phyloP scores from a whole-genome alignment of 441 rosid genomes.

The Pelargonium australe region DNA sequence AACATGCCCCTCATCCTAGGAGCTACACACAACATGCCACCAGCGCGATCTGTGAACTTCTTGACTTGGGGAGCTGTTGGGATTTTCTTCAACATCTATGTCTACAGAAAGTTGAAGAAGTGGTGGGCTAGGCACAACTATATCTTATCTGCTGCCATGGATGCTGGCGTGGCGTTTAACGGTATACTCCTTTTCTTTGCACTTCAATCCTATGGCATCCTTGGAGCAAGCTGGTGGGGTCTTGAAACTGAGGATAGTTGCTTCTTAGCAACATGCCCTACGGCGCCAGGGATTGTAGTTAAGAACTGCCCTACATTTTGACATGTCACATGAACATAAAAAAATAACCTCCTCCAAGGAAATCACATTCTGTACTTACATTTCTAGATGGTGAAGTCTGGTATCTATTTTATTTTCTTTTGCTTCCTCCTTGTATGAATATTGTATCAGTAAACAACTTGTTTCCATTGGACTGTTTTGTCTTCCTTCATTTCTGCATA shows the following conservation, averaged over 20 bases:
- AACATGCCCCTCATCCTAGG: conserved; percentile 62
- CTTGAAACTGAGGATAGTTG: conserved; percentile 44
- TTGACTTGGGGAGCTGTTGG: conserved; percentile 64
- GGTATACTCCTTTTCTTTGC: conserved; percentile 50
- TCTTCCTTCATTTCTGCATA: too few relatives aligned
- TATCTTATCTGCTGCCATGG: conserved; percentile 64
- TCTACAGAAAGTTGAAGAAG: conserved; percentile 47
- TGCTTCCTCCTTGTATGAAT: neutral
- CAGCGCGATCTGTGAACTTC: conserved; percentile 65
- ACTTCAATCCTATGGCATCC: conserved; percentile 42
- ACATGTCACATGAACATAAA: conserved; percentile 7
- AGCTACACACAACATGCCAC: conserved; percentile 44
- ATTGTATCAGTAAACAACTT: neutral
- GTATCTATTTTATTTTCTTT: neutral
- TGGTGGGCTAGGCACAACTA: conserved; percentile 89
- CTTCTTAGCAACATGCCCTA: conserved; percentile 52
- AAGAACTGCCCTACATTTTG: conserved; percentile 50
- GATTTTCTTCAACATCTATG: conserved; percentile 51
- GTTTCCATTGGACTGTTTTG: neutral
- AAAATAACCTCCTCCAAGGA: neutral
- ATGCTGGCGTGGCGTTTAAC: conserved; percentile 71
- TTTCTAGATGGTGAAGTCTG: neutral
- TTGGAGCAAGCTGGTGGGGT: conserved; percentile 72
- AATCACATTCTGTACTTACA: neutral
- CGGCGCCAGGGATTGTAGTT: conserved; percentile 49